Evolutionary conservation across 2,329 filamentous ascomycete genomes (phyloP).

Genomic region (Tricladium varicosporioides): DNA sequence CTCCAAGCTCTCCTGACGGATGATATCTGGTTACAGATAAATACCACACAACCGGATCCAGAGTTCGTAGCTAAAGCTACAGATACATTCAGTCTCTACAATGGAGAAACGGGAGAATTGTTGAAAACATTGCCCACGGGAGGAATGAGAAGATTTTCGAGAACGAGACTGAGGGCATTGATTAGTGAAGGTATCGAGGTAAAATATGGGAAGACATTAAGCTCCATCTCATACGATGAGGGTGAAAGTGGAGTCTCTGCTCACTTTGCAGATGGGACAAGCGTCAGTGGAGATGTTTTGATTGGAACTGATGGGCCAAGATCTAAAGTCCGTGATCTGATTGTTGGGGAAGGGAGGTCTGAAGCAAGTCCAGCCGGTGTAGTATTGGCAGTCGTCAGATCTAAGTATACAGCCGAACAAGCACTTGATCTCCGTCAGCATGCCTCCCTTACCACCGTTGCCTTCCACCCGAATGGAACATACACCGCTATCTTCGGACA

Average conservation of each 20-base stretch:
- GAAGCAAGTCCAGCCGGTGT: slow-evolving; percentile 40
- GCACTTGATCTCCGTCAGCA: slow-evolving; percentile 41
- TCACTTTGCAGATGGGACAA: slow-evolving; percentile 32
- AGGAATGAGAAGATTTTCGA: slow-evolving; percentile 11
- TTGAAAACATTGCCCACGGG: slow-evolving; percentile 4
- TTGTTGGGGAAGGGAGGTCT: slow-evolving; percentile 31
- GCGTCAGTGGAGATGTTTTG: slow-evolving; percentile 28
- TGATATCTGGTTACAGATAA: neutral
- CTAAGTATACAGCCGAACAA: slow-evolving; percentile 39
- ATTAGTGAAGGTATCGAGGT: slow-evolving; percentile 13
- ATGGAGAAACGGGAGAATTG: slow-evolving; percentile 10
- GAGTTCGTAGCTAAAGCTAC: neutral
- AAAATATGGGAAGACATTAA: slow-evolving; percentile 35
- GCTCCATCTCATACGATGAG: slow-evolving; percentile 31
- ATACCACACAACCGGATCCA: neutral
- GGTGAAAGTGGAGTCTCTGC: slow-evolving; percentile 26
- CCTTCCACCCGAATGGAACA: slow-evolving; percentile 41
- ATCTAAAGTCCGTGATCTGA: slow-evolving; percentile 27
- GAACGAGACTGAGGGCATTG: slow-evolving; percentile 11
- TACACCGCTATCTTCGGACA: slow-evolving; percentile 37
- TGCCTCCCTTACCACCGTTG: slow-evolving; percentile 43
- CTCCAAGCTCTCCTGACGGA: slow-evolving; percentile 5
- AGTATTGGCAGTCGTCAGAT: slow-evolving; percentile 43
- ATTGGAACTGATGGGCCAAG: slow-evolving; percentile 35
- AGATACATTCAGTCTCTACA: neutral